Conservation (phyloP, 148 eudicot species). For the Chenopodium formosanum region DNA sequence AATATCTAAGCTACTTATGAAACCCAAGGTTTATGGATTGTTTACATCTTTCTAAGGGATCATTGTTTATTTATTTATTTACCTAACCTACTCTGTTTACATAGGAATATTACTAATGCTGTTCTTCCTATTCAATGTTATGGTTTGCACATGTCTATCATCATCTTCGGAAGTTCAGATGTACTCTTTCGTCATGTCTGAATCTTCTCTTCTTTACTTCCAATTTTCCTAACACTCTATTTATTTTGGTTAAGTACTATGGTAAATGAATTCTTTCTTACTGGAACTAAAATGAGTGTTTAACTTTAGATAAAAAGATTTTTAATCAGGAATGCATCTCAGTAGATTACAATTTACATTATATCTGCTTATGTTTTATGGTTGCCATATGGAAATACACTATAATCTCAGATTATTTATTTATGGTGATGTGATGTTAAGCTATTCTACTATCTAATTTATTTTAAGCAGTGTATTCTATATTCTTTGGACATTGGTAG, state of each 20-base stretch:
- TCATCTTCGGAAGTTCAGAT: neutral
- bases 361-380: neutral
- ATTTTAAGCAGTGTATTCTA: neutral
- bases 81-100: neutral
- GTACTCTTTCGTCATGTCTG: neutral
- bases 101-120: neutral
- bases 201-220: neutral
- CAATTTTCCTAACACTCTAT: neutral
- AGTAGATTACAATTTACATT: neutral
- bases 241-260: neutral
- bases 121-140: neutral
- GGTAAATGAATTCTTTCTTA: neutral
- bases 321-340: neutral
- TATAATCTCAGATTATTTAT: neutral
- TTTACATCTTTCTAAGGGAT: neutral
- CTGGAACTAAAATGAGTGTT: neutral
- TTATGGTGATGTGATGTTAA: neutral
- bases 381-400: neutral
- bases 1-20: neutral
- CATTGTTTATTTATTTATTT: neutral
- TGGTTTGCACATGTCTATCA: neutral
- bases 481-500: neutral
- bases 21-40: neutral
- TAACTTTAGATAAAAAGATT: neutral
- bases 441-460: neutral